A percentile compares a stretch with the other conserved stretches of the same genome.
Conservation (phyloP, 164 flowering plant species). For the Pachysandra terminalis region DNA sequence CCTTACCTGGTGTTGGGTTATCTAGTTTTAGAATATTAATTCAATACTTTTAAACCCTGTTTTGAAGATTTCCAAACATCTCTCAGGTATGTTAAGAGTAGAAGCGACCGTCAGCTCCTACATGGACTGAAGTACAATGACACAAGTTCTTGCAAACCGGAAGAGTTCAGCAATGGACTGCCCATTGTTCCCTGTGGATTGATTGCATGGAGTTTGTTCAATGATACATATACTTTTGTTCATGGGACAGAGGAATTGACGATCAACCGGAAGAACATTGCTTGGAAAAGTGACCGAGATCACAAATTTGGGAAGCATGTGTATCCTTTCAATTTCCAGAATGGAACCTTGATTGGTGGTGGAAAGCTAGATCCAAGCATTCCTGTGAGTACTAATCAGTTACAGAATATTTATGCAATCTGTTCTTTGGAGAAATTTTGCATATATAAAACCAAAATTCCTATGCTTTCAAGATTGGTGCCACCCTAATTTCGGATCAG, state of each 20-base stretch:
- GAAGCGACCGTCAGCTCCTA: conserved; percentile 66
- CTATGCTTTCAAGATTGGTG: neutral
- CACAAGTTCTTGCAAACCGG: conserved; percentile 68
- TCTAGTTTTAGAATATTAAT: neutral
- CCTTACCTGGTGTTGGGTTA: neutral
- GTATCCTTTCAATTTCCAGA: conserved; percentile 82
- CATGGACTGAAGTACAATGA: conserved; percentile 50
- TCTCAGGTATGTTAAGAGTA: conserved; percentile 39
- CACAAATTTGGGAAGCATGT: conserved; percentile 84
- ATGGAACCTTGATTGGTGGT: conserved; percentile 79
- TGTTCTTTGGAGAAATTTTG: neutral
- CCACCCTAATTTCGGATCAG: neutral
- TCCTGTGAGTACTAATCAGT: conserved; percentile 52
- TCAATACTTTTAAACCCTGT: neutral
- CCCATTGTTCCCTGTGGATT: conserved; percentile 89
- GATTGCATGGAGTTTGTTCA: conserved; percentile 88
- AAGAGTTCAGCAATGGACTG: conserved; percentile 51
- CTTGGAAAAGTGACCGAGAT: conserved; percentile 85
- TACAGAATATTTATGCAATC: neutral
- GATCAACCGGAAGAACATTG: conserved; percentile 66
- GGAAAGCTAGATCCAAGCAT: conserved; percentile 56
- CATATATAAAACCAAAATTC: neutral
- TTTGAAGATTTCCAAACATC: neutral
- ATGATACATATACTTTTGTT: conserved; percentile 58
- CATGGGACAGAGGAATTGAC: conserved; percentile 37